A percentile compares a stretch with the other conserved stretches of the same genome.
Conservation (phyloP, 2,329 filamentous ascomycete genomes). For the Aspergillus texensis region DNA sequence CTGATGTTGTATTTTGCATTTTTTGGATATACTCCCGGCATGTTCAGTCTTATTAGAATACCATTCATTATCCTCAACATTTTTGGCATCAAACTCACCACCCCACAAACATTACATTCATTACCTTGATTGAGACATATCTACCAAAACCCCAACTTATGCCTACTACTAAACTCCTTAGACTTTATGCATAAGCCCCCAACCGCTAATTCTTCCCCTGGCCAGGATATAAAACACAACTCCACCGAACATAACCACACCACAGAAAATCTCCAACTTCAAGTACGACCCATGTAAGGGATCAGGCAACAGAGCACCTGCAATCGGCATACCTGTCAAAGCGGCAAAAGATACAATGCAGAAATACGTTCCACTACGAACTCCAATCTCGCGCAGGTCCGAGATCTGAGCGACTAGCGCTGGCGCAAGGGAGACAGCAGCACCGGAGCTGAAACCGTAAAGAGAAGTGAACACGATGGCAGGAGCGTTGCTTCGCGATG, state of each 20-base stretch:
- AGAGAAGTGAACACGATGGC: slow-evolving; percentile 67
- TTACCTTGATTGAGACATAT: not conserved
- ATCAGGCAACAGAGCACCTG: slow-evolving; percentile 30
- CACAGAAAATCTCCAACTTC: slow-evolving; percentile 29
- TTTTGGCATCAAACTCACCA: not conserved
- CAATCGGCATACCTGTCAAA: slow-evolving; percentile 51
- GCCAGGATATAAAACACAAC: slow-evolving; percentile 28
- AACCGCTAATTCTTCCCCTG: slow-evolving; percentile 27
- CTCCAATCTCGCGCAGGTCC: slow-evolving; percentile 69
- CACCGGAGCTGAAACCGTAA: slow-evolving; percentile 71
- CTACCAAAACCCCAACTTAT: not conserved
- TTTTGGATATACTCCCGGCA: slow-evolving; percentile 1
- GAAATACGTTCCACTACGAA: slow-evolving; percentile 67
- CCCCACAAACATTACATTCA: not conserved
- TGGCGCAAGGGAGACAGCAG: slow-evolving; percentile 65
- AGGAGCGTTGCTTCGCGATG: slow-evolving; percentile 55
- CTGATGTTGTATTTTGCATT: not conserved
- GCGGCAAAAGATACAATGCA: slow-evolving; percentile 65
- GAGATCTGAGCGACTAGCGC: slow-evolving; percentile 69
- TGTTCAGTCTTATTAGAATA: not conserved
- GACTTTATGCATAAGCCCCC: slow-evolving; percentile 26
- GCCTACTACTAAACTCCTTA: slow-evolving; percentile 2
- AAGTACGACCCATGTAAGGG: slow-evolving; percentile 30
- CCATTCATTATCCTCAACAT: not conserved
- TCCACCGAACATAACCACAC: slow-evolving; percentile 29